These are phyloP conservation scores for Mucor piriformis DNA, from an alignment of 371 early-diverging fungal genomes.

Conservation along the genomic window DNA sequence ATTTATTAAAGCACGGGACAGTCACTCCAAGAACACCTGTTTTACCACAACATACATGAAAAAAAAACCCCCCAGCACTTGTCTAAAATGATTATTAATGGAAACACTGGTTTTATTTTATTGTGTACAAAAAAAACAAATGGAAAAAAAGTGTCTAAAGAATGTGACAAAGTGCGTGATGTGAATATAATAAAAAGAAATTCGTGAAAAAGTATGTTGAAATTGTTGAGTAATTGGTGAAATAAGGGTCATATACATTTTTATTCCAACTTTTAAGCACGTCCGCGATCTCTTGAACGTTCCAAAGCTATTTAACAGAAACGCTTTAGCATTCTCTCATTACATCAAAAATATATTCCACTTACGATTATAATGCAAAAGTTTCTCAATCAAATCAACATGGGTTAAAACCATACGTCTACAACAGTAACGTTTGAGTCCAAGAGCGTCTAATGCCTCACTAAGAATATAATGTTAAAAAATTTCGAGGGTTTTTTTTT, in stretches of 20 bases:
- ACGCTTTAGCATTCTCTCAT: too few species aligned
- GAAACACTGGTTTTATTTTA: constrained; percentile 11
- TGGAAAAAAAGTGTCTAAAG: neutral
- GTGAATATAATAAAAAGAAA: neutral
- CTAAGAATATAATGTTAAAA: constrained; percentile 39
- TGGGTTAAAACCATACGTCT: constrained; percentile 99
- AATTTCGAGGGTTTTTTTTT: constrained; percentile 6
- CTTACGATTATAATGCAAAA: constrained; percentile 93
- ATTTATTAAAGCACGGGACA: neutral
- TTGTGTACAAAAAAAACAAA: neutral
- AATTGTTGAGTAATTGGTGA: neutral
- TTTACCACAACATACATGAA: neutral
- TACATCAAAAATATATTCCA: too few species aligned
- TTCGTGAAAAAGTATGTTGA: neutral
- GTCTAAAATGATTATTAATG: neutral
- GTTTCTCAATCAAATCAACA: constrained; percentile 98
- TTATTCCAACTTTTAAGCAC: constrained; percentile 15
- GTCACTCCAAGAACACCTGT: too few species aligned
- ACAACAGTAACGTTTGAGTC: constrained; percentile 98
- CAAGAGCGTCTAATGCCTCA: constrained; percentile 92
- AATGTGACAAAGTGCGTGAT: neutral
- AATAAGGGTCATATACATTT: neutral
- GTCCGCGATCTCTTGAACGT: constrained; percentile 37
- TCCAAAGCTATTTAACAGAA: constrained; percentile 25
- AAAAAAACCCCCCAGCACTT: neutral